Percentiles rank a stretch among this genome's conserved stretches.
Evolutionary conservation across 2,329 filamentous ascomycete genomes (phyloP).

Genomic region (Sporothrix euskadiensis): DNA sequence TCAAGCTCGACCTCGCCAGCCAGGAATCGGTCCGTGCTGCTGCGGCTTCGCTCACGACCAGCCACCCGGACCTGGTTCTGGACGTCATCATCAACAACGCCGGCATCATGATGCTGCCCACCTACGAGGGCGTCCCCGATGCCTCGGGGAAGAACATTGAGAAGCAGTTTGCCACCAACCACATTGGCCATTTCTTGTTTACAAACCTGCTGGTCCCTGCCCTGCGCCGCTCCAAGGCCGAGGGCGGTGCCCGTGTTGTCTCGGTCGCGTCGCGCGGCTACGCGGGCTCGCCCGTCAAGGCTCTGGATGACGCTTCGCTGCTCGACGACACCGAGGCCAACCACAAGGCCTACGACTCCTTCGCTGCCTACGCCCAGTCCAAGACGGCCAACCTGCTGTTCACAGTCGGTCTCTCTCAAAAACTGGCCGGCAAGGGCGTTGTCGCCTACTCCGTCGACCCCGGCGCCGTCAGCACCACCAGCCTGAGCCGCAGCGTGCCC

Average conservation of each 20-base stretch:
- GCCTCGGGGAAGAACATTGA: conserved; percentile 37
- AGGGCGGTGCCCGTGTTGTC: conserved; percentile 42
- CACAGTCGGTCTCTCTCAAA: conserved; percentile 43
- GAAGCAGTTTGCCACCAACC: conserved; percentile 51
- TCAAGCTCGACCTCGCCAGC: conserved; percentile 43
- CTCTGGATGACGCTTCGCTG: conserved; percentile 48
- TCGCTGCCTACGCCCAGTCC: conserved; percentile 51
- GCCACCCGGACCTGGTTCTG: conserved; percentile 40
- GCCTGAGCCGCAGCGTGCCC: conserved; percentile 24
- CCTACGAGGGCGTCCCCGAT: conserved; percentile 40
- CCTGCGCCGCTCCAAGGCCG: conserved; percentile 39
- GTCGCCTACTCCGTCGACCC: conserved; percentile 47
- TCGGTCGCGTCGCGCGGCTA: conserved; percentile 48
- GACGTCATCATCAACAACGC: conserved; percentile 48
- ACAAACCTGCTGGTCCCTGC: conserved; percentile 51
- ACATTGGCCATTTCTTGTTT: conserved; percentile 53
- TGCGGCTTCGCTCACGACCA: conserved; percentile 38
- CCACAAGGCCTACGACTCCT: conserved; percentile 36
- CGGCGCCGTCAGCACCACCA: conserved; percentile 37
- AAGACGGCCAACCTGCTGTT: conserved; percentile 56
- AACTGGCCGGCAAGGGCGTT: conserved; percentile 39
- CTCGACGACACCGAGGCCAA: conserved; percentile 38
- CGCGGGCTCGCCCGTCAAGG: conserved; percentile 45
- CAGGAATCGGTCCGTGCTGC: conserved; percentile 42
- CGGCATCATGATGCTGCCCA: conserved; percentile 40